A percentile compares a stretch with the other conserved stretches of the same genome.
Evolutionary conservation across 352 stramenopile species (phyloP).

Genomic region (Globisporangium perplexum): DNA sequence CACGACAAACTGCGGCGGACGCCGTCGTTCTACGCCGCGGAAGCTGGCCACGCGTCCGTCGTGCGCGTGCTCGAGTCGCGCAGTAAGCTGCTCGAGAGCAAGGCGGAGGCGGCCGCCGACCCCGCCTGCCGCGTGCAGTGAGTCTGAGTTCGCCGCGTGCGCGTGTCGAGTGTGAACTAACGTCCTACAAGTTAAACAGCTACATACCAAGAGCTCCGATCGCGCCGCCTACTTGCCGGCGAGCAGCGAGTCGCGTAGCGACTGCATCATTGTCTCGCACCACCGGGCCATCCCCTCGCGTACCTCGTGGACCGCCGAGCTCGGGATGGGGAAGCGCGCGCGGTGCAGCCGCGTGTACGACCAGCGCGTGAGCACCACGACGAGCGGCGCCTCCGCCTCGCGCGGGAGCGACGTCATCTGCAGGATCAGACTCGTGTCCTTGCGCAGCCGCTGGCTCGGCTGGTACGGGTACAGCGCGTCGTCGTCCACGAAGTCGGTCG

Average conservation of each 20-base stretch:
- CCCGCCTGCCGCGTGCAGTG: conserved; percentile 1
- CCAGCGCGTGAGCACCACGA: conserved; percentile 41
- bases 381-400: conserved; percentile 10
- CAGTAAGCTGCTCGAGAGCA: conserved; percentile 2
- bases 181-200: too few relatives aligned
- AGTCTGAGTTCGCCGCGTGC: not conserved
- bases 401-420: conserved; percentile 12
- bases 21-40: conserved; percentile 8
- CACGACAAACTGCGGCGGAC: conserved; percentile 7
- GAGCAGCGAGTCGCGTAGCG: not conserved
- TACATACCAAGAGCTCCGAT: too few relatives aligned
- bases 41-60: conserved; percentile 7
- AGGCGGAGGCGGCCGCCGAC: not conserved
- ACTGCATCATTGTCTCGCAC: not conserved
- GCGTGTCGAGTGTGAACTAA: not conserved
- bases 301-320: not conserved
- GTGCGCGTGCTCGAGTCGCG: conserved; percentile 7
- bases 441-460: conserved; percentile 26
- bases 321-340: conserved; percentile 19
- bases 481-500: conserved; percentile 28
- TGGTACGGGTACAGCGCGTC: conserved; percentile 44
- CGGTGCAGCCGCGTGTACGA: conserved; percentile 25
- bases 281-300: conserved; percentile 1
- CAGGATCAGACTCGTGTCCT: conserved; percentile 32
- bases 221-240: too few relatives aligned